These are phyloP conservation scores for Metarhizium sp. DNA, from an alignment of 2,329 filamentous ascomycete species.

Conservation along the genomic window DNA sequence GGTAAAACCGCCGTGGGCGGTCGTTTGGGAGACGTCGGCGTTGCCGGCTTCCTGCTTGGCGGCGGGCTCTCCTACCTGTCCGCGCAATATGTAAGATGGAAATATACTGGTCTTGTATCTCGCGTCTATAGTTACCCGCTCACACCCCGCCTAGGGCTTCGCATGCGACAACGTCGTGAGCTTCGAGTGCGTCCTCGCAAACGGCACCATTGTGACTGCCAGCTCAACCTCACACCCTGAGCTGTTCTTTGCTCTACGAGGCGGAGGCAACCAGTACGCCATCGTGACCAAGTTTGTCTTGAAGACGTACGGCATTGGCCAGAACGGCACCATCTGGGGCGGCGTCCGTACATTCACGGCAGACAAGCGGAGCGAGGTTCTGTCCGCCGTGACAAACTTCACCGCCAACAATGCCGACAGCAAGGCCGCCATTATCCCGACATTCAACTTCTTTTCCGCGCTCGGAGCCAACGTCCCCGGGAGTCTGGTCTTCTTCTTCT, in stretches of 20 bases:
- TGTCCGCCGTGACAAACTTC: constrained; percentile 43
- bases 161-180: constrained; percentile 24
- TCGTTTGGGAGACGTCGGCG: constrained; percentile 35
- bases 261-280: constrained; percentile 48
- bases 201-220: constrained; percentile 37
- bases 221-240: constrained; percentile 32
- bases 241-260: constrained; percentile 43
- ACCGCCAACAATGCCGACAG: constrained; percentile 48
- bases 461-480: constrained; percentile 27
- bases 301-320: constrained; percentile 28
- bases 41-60: constrained; percentile 41
- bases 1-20: constrained; percentile 34
- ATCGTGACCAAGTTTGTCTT: constrained; percentile 36
- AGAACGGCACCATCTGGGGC: constrained; percentile 31
- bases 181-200: constrained; percentile 42
- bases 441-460: constrained; percentile 27
- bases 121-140: background rate
- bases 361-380: constrained; percentile 23
- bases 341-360: constrained; percentile 27
- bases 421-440: constrained; percentile 52
- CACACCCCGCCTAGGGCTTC: background rate
- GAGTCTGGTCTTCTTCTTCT: constrained; percentile 52
- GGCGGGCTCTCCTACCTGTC: constrained; percentile 44
- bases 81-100: constrained; percentile 37
- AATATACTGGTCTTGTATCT: background rate